A percentile compares a stretch with the other conserved stretches of the same genome.
Evolutionary conservation across 1,284 basidiomycete genomes (phyloP).

Genomic region (Fomitopsis betulina): DNA sequence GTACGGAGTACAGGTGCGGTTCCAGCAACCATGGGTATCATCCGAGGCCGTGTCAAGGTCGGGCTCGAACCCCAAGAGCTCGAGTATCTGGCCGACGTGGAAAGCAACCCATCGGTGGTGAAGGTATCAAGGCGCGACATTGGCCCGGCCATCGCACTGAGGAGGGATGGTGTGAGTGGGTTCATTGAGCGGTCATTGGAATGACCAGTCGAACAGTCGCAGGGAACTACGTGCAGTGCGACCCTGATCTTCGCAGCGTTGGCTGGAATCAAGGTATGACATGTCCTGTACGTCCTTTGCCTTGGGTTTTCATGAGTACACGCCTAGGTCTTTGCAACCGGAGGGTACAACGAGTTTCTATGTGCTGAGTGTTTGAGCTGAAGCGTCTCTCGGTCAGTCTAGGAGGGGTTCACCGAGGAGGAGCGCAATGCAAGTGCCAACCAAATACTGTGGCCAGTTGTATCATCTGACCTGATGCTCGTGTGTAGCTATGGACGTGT

Average conservation of each 20-base stretch:
- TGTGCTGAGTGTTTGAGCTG: neutral
- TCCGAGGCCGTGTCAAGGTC: slow-evolving; percentile 83
- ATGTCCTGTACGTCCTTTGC: slow-evolving; percentile 1
- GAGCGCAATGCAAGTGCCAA: slow-evolving; percentile 65
- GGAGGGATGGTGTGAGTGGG: slow-evolving; percentile 52
- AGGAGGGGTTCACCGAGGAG: slow-evolving; percentile 93
- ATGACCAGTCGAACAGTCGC: neutral
- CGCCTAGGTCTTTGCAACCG: slow-evolving; percentile 71
- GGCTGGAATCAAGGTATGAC: slow-evolving; percentile 73
- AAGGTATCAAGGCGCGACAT: slow-evolving; percentile 92
- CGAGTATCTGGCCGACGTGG: slow-evolving; percentile 63
- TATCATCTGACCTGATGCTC: neutral
- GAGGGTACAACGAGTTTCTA: slow-evolving; percentile 50
- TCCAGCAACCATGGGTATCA: slow-evolving; percentile 89
- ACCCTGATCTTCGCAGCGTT: slow-evolving; percentile 82
- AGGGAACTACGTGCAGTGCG: slow-evolving; percentile 86
- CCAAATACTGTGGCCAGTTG: slow-evolving; percentile 3
- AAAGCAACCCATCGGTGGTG: slow-evolving; percentile 38
- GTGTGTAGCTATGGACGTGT: slow-evolving; percentile 83
- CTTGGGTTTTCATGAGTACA: neutral
- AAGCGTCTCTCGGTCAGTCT: slow-evolving; percentile 39
- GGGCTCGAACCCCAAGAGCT: slow-evolving; percentile 72
- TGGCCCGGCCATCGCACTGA: slow-evolving; percentile 66
- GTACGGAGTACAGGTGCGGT: slow-evolving; percentile 75
- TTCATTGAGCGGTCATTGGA: neutral